Evolutionary conservation across 1,139 yeast species (phyloP).

Genomic region (Geotrichum candidum): DNA sequence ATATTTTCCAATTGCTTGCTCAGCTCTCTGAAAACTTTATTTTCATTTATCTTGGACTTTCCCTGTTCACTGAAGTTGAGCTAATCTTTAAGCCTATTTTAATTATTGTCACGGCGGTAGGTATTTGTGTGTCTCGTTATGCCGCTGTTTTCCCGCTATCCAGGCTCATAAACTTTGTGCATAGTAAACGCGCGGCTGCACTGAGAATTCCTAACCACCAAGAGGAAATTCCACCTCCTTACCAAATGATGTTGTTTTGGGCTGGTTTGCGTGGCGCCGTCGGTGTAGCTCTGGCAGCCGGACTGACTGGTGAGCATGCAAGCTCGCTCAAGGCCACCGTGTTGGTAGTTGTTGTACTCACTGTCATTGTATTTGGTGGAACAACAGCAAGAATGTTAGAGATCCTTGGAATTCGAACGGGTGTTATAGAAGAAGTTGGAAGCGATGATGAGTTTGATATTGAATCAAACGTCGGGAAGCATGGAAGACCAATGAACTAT

Average conservation of each 20-base stretch:
- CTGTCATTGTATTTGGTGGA: slow-evolving; percentile 96
- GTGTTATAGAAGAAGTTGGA: slow-evolving; percentile 74
- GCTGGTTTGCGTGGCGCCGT: slow-evolving; percentile 99
- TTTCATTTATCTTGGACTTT: slow-evolving; percentile 88
- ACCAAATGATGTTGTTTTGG: slow-evolving; percentile 99
- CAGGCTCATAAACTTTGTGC: slow-evolving; percentile 71
- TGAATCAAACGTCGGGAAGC: slow-evolving; percentile 51
- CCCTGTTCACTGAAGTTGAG: slow-evolving; percentile 92
- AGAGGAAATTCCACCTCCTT: slow-evolving; percentile 90
- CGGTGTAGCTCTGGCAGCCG: slow-evolving; percentile 98
- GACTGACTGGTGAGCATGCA: slow-evolving; percentile 90
- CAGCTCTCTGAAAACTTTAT: slow-evolving; percentile 95
- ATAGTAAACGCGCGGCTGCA: slow-evolving; percentile 46
- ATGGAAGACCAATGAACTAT: slow-evolving; percentile 22
- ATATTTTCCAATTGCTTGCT: slow-evolving; percentile 87
- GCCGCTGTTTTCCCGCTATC: slow-evolving; percentile 95
- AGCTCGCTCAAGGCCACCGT: slow-evolving; percentile 89
- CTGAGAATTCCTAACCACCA: slow-evolving; percentile 48
- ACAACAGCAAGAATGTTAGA: slow-evolving; percentile 98
- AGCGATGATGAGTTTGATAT: slow-evolving; percentile 95
- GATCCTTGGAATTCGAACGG: slow-evolving; percentile 85
- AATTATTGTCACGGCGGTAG: slow-evolving; percentile 81
- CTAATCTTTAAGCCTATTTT: slow-evolving; percentile 88
- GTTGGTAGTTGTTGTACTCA: slow-evolving; percentile 88
- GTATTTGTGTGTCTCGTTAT: slow-evolving; percentile 95